Evolutionary conservation across 106 monocot genomes (phyloP), one percentile per base, ranked within the genome.

Genomic region (Allium sativum): DNA sequence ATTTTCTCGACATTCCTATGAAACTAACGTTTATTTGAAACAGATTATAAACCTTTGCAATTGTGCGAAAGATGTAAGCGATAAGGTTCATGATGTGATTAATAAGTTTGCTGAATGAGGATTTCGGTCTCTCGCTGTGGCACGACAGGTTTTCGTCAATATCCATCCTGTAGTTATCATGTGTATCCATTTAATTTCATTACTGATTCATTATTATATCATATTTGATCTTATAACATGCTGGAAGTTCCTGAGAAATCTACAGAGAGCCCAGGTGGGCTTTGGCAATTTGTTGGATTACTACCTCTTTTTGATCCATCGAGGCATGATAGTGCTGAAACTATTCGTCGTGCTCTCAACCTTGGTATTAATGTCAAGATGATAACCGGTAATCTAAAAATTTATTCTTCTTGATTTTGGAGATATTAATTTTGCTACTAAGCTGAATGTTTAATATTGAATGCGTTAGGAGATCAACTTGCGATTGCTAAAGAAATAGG

Each of bases 361-460:
- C 89, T 93, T 46, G 93, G 93, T 65, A 89, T 93, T 18, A 93
- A 93, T 72, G 93, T 89, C 0, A 93, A 93, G 76, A 93, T 93
- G 93, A 93, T 93, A 21, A 93, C 93, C 52, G 88, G 93, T 93
- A 75, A 12, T 1, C 21, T 47, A 60, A 1, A 1, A n/a, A n/a
- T n/a, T n/a, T n/a, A n/a, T n/a, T n/a, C n/a, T n/a, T n/a, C n/a
- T n/a, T n/a, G n/a, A n/a, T n/a, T n/a, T n/a, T n/a, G n/a, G n/a
- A n/a, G n/a, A n/a, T n/a, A n/a, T n/a, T n/a, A n/a, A n/a, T n/a
- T n/a, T n/a, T n/a, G n/a, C n/a, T n/a, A n/a, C n/a, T n/a, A n/a
- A n/a, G n/a, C n/a, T n/a, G n/a, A n/a, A n/a, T n/a, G n/a, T n/a
- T n/a, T n/a, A n/a, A n/a, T n/a, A n/a, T n/a, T n/a, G n/a, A 31